Evolutionary conservation across 345 rosid species (phyloP), one percentile per base, ranked within the genome.

Genomic region (Linum lewisii): DNA sequence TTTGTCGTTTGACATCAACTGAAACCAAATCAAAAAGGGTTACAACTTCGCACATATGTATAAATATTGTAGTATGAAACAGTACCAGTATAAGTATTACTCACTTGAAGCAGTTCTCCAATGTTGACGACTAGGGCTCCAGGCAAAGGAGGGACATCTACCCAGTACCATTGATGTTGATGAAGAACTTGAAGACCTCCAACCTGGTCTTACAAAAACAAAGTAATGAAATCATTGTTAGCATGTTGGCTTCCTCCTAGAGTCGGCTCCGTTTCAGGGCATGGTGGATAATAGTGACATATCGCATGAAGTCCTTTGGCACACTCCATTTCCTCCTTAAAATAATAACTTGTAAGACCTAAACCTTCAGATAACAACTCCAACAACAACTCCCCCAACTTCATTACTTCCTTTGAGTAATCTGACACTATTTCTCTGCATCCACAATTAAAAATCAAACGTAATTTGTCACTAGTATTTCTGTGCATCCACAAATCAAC

Each of bases 141-240:
- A 10, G 54, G 54, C 54, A 21, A 18, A 8, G 54, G 54, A 51
- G 54, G 22, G 19, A 51, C 54, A 6, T 51, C 54, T 2, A 51
- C 54, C 54, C 54, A 51, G 19, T n/a, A n/a, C n/a, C n/a, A n/a
- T n/a, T 51, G 54, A 21, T 51, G 8, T 20, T 51, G 54, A 21
- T 51, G 54, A n/a, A 51, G 54, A 21, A 51, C 54, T 20, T 51
- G 54, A 6, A 51, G 54, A 18, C 54, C 54, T 18, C 54, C 54
- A 18, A 51, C 19, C 8, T 51, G 54, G 19, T 51, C 54, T 18
- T 51, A 20, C 22, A 51, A 6, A 8, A 51, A 20, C 15, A 51
- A 18, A 7, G 54, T 51, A 4, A 51, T n/a, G 54, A 51, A 51
- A 20, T n/a, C 19, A 20, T 7, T 10, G 54, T 51, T 20, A 7